A percentile compares a stretch with the other conserved stretches of the same genome.
Evolutionary conservation across 192 early-diverging fungal genomes (phyloP).

Genomic region (Coemansia sp.): DNA sequence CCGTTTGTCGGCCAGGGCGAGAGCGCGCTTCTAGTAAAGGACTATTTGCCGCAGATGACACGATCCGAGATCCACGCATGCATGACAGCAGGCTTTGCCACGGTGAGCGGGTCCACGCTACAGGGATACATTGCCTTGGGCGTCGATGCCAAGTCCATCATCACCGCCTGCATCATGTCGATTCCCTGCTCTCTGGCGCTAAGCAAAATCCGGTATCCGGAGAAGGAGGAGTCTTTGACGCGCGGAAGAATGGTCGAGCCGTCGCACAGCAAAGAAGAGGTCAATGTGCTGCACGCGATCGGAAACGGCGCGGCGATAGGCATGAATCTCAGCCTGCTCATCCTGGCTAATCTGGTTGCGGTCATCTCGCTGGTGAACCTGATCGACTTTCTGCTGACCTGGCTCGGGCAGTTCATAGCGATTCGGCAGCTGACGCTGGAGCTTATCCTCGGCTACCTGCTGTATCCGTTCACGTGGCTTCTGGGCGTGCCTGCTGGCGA

Average conservation of each 20-base stretch:
- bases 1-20: slow-evolving; percentile 85
- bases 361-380: slow-evolving; percentile 69
- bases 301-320: slow-evolving; percentile 80
- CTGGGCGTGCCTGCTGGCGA: slow-evolving; percentile 62
- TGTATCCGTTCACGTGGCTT: slow-evolving; percentile 71
- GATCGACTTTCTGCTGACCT: slow-evolving; percentile 68
- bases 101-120: slow-evolving; percentile 80
- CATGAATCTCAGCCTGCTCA: slow-evolving; percentile 70
- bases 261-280: slow-evolving; percentile 58
- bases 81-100: slow-evolving; percentile 88
- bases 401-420: slow-evolving; percentile 64
- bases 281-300: slow-evolving; percentile 76
- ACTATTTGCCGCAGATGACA: slow-evolving; percentile 81
- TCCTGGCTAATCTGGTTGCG: slow-evolving; percentile 71
- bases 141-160: slow-evolving; percentile 60
- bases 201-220: slow-evolving; percentile 84
- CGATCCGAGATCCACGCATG: slow-evolving; percentile 80
- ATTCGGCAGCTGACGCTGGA: slow-evolving; percentile 62
- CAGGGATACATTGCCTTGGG: slow-evolving; percentile 72
- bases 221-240: slow-evolving; percentile 77
- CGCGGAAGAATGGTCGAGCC: slow-evolving; percentile 63
- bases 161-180: slow-evolving; percentile 89
- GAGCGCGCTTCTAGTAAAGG: slow-evolving; percentile 75
- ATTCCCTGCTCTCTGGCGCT: slow-evolving; percentile 79
- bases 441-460: slow-evolving; percentile 71